Conservation (phyloP, 305 asterid species). For the Solanum hybrid region DNA sequence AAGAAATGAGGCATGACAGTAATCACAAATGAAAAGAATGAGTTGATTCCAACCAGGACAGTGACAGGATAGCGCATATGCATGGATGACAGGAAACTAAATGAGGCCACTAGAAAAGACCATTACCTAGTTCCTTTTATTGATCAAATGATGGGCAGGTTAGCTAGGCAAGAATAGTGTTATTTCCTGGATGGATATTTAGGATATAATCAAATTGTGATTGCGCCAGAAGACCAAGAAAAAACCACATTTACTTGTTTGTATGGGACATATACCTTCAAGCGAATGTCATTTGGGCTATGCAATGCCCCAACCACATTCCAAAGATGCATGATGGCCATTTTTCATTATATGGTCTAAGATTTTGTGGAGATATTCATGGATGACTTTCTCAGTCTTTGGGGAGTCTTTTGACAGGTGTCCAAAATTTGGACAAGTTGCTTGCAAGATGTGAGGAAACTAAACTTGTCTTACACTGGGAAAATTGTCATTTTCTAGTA, state of each 20-base stretch:
- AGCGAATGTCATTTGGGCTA: neutral
- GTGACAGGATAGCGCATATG: neutral
- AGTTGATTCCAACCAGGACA: neutral
- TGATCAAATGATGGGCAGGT: neutral
- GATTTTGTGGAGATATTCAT: neutral
- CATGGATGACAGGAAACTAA: neutral
- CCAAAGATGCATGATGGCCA: neutral
- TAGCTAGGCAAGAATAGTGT: neutral
- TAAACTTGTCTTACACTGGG: neutral
- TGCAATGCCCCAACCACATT: neutral
- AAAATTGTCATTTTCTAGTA: neutral
- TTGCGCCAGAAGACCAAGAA: neutral
- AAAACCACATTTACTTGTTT: neutral
- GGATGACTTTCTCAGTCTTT: too few species aligned
- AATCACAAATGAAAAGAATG: neutral
- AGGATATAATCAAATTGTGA: neutral
- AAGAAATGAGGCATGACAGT: neutral
- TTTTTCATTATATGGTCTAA: too few species aligned
- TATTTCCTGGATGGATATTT: neutral
- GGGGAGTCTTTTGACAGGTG: neutral
- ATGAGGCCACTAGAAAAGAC: neutral
- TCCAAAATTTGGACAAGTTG: neutral
- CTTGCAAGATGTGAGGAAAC: neutral
- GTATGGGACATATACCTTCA: neutral
- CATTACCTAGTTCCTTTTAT: neutral